Base-by-base conservation (phyloP, 2,329 filamentous ascomycete species). In the Penicillium sumatraense region DNA sequence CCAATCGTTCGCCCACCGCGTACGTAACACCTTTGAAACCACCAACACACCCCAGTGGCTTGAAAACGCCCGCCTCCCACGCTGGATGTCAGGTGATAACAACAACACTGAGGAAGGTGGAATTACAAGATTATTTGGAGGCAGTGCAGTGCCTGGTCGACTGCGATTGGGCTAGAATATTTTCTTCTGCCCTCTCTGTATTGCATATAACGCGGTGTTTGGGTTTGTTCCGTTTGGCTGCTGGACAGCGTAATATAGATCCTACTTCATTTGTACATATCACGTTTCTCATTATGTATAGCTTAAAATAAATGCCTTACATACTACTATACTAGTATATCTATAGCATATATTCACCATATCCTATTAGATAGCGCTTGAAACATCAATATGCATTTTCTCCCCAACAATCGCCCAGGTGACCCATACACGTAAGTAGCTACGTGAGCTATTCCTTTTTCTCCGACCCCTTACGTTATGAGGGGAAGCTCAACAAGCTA, bases 11-110 rank as follows among this genome's bases (percentile, higher is more conserved):
- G 87, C 90, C 0, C 90, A 96, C 69, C 83, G 93, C 31, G 87
- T 99, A 65, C 90, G 88, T 74, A 99, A 99, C 68, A 98, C 95
- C 0, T 86, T 98, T 49, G 93, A 98, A 58, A 89, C 86, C 0
- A 83, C 91, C 2, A 89, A 92, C 49, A 83, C 88, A 26, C 93
- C 95, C 0, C 87, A 87, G 60, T 98, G 93, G 92, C 78, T 96
- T 60, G 80, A 91, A 24, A 83, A 86, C 8, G 84, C 93, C 73
- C 90, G 88, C 73, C 85, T 88, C 68, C 91, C 91, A 5, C 89
- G 86, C 66, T 96, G 91, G 91, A 89, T 95, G 85, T 84, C 85
- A 16, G 84, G 83, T 21, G 82, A 84, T 49, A 81, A 81, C 10
- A 64, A 54, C 53, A 66, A 63, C 41, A 64, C 53, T 29, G 68